Base-by-base conservation (phyloP, 306 rosid species). In the Medicago arabica region DNA sequence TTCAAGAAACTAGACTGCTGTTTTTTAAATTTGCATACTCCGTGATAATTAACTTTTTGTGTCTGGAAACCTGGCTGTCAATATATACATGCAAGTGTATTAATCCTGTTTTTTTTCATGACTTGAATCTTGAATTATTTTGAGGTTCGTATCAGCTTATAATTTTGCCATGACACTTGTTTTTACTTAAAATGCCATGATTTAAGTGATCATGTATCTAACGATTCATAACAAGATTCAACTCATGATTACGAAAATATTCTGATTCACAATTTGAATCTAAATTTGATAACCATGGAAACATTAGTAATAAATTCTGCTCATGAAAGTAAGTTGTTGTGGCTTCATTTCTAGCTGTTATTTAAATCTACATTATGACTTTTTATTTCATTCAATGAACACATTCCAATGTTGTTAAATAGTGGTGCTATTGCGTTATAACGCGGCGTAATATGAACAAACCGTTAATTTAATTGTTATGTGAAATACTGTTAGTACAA, bases 321-420 rank as follows among this genome's bases (percentile, higher is more conserved):
- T 55, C 14, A 11, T 19, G 14, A 55, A 19, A 16, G n/a, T 17
- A 19, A 16, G n/a, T 17, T 64, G 15, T 16, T 64, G 18, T 5
- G 9, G 58, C 54, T 34, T 62, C 41, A 15, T 40, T 53, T 34
- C 28, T 34, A 49, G 39, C 11, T 57, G 43, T 67, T 59, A 46
- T 69, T 75, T 67, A 38, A 43, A 15, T 68, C 54, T 57, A 69
- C 43, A 57, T 47, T 14, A 16, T 55, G 9, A 41, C 9, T 7
- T 71, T 36, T 55, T 25, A 31, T 68, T 8, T 43, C 34, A 51
- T 69, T 50, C 36, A 55, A 53, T 51, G 46, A 66, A 40, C 16
- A 14, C 17, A 17, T 17, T 53, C 60, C 12, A 11, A 54, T 54
- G 14, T 54, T 18, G n/a, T 44, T 44, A 44, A 3, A 11, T 4